phyloP scores from a whole-genome alignment of 768 basidiomycete genomes.

The Myochromella boudieri region DNA sequence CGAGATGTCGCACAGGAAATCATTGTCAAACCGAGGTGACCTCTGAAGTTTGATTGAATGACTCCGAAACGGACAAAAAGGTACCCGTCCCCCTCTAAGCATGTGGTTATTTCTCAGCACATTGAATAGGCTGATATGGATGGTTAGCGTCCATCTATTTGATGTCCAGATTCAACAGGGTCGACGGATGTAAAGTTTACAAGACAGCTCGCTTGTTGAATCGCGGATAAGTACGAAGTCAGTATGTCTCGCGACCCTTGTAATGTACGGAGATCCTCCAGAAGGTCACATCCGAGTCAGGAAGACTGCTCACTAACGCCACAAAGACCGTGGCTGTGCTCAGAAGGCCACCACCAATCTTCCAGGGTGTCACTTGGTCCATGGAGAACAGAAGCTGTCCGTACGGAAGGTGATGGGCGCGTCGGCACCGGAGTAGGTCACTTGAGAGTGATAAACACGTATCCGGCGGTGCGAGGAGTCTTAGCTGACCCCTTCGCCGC shows the following conservation, averaged over 20 bases:
- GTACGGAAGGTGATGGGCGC: slow-evolving; percentile 3
- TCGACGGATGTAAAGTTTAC: neutral
- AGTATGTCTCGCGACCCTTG: slow-evolving; percentile 1
- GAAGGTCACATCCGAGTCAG: slow-evolving; percentile 6
- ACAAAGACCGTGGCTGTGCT: slow-evolving; percentile 28
- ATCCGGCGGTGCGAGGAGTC: slow-evolving; percentile 4
- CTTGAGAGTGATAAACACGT: neutral
- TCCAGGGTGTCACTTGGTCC: neutral
- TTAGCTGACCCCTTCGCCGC: neutral
- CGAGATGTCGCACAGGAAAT: neutral
- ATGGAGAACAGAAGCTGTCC: neutral
- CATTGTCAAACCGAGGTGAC: slow-evolving; percentile 1
- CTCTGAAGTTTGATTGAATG: neutral
- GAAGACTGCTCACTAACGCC: slow-evolving; percentile 18
- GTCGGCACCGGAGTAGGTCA: slow-evolving; percentile 5
- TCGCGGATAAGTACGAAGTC: too few relatives aligned
- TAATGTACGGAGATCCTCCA: slow-evolving; percentile 1
- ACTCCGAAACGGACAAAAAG: neutral
- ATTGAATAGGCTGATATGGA: neutral
- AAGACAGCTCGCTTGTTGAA: too few relatives aligned
- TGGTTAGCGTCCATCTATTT: neutral
- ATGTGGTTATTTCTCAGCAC: neutral
- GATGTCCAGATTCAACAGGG: neutral
- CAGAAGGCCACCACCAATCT: slow-evolving; percentile 8
- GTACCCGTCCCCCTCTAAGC: neutral